Evolutionary conservation across 2,329 filamentous ascomycete species (phyloP).

Genomic region (Phialophora tarda): DNA sequence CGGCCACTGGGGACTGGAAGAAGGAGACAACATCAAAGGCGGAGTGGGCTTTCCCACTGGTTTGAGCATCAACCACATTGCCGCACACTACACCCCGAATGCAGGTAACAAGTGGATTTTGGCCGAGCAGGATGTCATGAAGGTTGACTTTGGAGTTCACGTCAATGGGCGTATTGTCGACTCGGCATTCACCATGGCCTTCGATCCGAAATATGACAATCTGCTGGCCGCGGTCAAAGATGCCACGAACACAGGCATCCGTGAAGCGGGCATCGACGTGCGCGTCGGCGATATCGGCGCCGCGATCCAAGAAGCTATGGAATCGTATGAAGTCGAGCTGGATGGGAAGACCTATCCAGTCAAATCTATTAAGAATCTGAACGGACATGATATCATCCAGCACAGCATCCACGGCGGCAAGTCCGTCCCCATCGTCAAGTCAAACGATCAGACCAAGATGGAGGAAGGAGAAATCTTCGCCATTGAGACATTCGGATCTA

Average conservation of each 20-base stretch:
- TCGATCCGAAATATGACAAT: constrained; percentile 71
- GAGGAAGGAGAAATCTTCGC: constrained; percentile 95
- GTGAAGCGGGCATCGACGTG: constrained; percentile 88
- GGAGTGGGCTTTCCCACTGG: constrained; percentile 89
- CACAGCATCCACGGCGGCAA: constrained; percentile 93
- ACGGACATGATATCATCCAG: constrained; percentile 86
- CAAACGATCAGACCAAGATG: constrained; percentile 89
- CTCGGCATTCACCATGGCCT: constrained; percentile 72
- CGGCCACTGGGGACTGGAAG: constrained; percentile 75
- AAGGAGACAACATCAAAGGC: constrained; percentile 77
- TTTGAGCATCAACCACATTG: constrained; percentile 81
- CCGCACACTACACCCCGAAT: constrained; percentile 86
- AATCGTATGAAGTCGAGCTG: constrained; percentile 87
- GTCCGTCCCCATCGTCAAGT: constrained; percentile 92
- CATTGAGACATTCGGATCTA: constrained; percentile 95
- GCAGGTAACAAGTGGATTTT: constrained; percentile 78
- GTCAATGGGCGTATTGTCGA: constrained; percentile 74
- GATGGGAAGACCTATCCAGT: constrained; percentile 77
- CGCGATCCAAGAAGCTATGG: constrained; percentile 87
- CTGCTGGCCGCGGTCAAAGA: constrained; percentile 70
- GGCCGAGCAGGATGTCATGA: constrained; percentile 71
- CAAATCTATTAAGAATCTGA: constrained; percentile 85
- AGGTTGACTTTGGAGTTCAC: constrained; percentile 74
- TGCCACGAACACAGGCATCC: constrained; percentile 76
- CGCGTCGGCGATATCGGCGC: constrained; percentile 84